Percentiles rank a stretch among this genome's conserved stretches.
Conservation (phyloP, 2,329 filamentous ascomycete species). For the Clonostachys solani region DNA sequence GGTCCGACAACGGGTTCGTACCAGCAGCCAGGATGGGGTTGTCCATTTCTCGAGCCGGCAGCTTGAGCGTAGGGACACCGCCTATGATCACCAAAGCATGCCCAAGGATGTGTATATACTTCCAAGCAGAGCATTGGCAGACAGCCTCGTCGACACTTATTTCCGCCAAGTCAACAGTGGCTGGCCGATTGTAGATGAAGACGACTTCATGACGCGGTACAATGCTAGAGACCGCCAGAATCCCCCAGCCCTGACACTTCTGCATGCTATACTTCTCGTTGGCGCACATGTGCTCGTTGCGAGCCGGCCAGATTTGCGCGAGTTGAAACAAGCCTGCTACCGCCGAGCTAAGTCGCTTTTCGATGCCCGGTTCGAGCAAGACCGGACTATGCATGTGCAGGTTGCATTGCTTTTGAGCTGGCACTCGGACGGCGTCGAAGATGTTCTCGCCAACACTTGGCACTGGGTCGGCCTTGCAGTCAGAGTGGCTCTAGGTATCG, state of each 20-base stretch:
- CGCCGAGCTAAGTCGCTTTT: slow-evolving; percentile 47
- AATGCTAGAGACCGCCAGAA: slow-evolving; percentile 16
- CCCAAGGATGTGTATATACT: slow-evolving; percentile 39
- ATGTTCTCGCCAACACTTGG: slow-evolving; percentile 47
- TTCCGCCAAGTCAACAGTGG: slow-evolving; percentile 45
- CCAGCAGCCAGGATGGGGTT: slow-evolving; percentile 25
- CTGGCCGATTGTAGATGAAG: slow-evolving; percentile 47
- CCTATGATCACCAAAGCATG: slow-evolving; percentile 44
- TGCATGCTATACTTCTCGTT: slow-evolving; percentile 45
- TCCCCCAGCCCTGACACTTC: slow-evolving; percentile 38
- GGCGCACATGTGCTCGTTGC: slow-evolving; percentile 42
- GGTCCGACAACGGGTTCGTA: slow-evolving; percentile 41
- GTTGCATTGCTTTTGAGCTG: slow-evolving; percentile 49
- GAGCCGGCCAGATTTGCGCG: slow-evolving; percentile 31
- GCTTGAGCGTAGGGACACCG: slow-evolving; percentile 25
- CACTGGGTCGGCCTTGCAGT: slow-evolving; percentile 48
- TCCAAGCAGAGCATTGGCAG: slow-evolving; percentile 35
- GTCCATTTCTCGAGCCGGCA: slow-evolving; percentile 28
- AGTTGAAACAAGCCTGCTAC: slow-evolving; percentile 40
- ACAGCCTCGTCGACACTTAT: slow-evolving; percentile 44
- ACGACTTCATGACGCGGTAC: slow-evolving; percentile 45
- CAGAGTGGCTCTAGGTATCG: slow-evolving; percentile 45
- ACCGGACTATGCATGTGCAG: slow-evolving; percentile 49
- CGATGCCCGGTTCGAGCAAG: slow-evolving; percentile 47
- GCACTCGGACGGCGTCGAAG: slow-evolving; percentile 50